Base-by-base conservation (phyloP, 306 rosid genomes). In the Quercus parvula region DNA sequence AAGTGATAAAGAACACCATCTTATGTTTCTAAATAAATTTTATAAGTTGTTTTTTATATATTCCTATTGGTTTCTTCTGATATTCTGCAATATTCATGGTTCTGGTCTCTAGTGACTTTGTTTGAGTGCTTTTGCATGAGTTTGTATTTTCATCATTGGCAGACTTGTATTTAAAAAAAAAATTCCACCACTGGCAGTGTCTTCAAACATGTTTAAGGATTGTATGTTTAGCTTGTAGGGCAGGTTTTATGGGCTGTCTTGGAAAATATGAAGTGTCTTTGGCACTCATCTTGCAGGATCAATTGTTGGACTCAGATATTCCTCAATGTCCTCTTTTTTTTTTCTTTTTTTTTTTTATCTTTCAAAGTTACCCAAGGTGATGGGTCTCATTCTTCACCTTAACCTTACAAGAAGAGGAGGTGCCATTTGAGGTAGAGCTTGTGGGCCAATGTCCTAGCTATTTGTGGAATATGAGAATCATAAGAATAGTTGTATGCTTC, bases 1-100 rank as follows among this genome's bases (percentile, higher is more conserved):
- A 55, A 56, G 75, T 81, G 63, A 17, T 52, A 38, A 19, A 71
- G 62, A 22, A 75, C 27, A 61, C 75, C 14, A 56, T 58, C 44
- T 44, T 56, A 33, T 22, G 11, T 70, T 8, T 31, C 52, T 15
- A 55, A 59, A 24, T 52, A n/a, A 8, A 51, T n/a, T 78, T 24
- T 63, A 27, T 28, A 13, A 25, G 35, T 55, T 38, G 70, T 52
- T 38, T 24, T 66, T 15, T 8, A 27, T 28, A 5, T 56, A 38
- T 24, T 63, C 69, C 61, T 68, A 8, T 41, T 49, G n/a, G 41
- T 84, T 61, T 38, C 52, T 19, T 68, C 7, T 7, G 52, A 35
- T 68, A 49, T 38, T 35, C 51, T 68, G 54, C 28, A 33, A 19
- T 41, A 8, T 33, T 5, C 24, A 33, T 33, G 2, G 41, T 33